Base-by-base conservation (phyloP, 148 eudicot species). In the Chenopodium quinoa region DNA sequence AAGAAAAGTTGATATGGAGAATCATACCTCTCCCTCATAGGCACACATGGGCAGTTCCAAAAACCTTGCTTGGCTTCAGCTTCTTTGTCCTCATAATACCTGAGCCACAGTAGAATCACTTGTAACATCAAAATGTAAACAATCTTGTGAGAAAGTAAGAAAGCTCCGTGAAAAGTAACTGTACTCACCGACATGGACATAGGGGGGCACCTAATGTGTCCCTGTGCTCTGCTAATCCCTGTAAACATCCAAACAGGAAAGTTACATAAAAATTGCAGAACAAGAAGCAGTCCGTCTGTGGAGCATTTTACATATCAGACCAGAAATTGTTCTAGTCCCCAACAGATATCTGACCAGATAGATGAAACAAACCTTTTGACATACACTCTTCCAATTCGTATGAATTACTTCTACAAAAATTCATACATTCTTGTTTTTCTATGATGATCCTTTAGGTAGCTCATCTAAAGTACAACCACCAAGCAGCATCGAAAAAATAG, bases 41-140 rank as follows among this genome's bases (percentile, higher is more conserved):
- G 98, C 77, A 95, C 98, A 88, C 98, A 95, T 10, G 98, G 98
- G 81, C 98, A 95, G 75, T 95, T 95, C 98, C 98, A 95, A 84
- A 95, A 95, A 9, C 98, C 97, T 84, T 95, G 98, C 34, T 85
- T 84, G 27, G 89, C 98, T 89, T 95, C 98, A 70, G 98, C 97
- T 56, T 88, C 84, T 86, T 95, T 95, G 88, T 95, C 98, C 85
- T 93, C 98, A 84, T 95, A 95, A 80, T 95, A 94, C 91, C 98
- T 95, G 89, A 73, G 82, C 76, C 32, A 46, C 69, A 75, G 79
- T 20, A 74, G 12, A 25, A 22, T 50, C 23, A 68, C n/a, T 27
- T 50, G 19, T 60, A 77, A 48, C 64, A 46, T 46, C 23, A 75
- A 66, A 16, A 13, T 75, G 13, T 64, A 73, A 62, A 69, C 52